Conservation (phyloP, 2,329 filamentous ascomycete species). For the Xylaria sp. region DNA sequence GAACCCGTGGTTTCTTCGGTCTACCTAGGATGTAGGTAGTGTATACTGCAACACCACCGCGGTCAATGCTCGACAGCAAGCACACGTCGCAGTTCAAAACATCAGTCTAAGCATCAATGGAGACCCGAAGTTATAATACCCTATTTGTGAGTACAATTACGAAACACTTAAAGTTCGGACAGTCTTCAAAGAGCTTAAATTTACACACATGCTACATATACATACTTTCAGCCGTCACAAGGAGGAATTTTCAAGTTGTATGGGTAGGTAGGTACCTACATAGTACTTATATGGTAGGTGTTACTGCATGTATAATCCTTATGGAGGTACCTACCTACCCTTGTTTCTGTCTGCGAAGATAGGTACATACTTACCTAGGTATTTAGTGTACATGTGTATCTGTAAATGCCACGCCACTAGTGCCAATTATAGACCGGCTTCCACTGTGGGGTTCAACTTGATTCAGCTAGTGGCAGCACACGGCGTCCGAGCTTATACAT, state of each 20-base stretch:
- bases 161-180: not conserved
- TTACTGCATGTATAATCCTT: not conserved
- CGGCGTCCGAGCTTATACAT: constrained; percentile 3
- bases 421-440: constrained; percentile 23
- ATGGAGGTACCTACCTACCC: not conserved
- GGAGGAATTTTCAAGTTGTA: not conserved
- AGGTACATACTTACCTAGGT: not conserved
- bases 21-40: not conserved
- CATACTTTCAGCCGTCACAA: not conserved
- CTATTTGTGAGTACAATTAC: not conserved
- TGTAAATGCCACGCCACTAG: constrained; percentile 20
- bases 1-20: constrained; percentile 6
- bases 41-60: not conserved
- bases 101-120: not conserved
- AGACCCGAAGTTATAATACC: not conserved
- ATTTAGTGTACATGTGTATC: not conserved
- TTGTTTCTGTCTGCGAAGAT: not conserved
- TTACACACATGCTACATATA: not conserved
- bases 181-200: not conserved
- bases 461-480: not conserved
- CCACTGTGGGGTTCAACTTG: constrained; percentile 7
- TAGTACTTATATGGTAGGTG: not conserved
- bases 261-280: not conserved
- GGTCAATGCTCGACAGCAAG: not conserved
- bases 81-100: not conserved